phyloP scores from a whole-genome alignment of 1,284 basidiomycete species.

The Melanopsichium pennsylvanicum region DNA sequence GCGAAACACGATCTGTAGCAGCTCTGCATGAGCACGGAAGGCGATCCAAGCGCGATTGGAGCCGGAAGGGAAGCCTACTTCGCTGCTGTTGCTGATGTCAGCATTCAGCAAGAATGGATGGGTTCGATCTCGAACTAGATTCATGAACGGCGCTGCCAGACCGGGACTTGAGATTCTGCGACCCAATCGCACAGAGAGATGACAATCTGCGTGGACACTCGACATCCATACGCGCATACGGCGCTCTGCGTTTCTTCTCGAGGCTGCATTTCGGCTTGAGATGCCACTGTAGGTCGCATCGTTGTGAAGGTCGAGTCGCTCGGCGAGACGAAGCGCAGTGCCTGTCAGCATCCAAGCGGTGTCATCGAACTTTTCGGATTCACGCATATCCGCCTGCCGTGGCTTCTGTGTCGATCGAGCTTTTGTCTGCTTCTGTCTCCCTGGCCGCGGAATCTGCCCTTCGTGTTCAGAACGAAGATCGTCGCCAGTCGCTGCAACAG shows the following conservation, averaged over 20 bases:
- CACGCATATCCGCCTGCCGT: constrained; percentile 36
- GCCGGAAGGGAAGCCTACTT: constrained; percentile 27
- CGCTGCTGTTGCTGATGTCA: constrained; percentile 36
- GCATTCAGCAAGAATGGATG: constrained; percentile 42
- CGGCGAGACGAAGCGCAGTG: constrained; percentile 46
- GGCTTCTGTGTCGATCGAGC: constrained; percentile 8
- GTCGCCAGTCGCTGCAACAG: constrained; percentile 15
- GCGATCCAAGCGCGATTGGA: constrained; percentile 47
- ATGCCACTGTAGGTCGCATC: constrained; percentile 43
- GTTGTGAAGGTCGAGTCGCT: constrained; percentile 50
- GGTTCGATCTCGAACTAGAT: constrained; percentile 44
- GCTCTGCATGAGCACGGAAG: constrained; percentile 41
- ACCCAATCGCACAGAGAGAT: constrained; percentile 48
- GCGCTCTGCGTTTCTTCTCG: constrained; percentile 41
- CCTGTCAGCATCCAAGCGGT: constrained; percentile 53
- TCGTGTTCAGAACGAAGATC: constrained; percentile 31
- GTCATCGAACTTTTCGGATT: constrained; percentile 50
- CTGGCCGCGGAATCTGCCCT: constrained; percentile 21
- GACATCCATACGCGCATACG: constrained; percentile 52
- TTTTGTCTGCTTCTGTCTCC: constrained; percentile 1
- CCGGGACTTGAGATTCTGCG: constrained; percentile 49
- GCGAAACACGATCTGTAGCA: constrained; percentile 46
- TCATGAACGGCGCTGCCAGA: constrained; percentile 45
- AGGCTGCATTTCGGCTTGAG: constrained; percentile 35
- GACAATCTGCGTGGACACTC: constrained; percentile 52